These are phyloP conservation scores for Kodamaea fukazawae DNA, from an alignment of 805 yeast genomes.

Conservation along the genomic window DNA sequence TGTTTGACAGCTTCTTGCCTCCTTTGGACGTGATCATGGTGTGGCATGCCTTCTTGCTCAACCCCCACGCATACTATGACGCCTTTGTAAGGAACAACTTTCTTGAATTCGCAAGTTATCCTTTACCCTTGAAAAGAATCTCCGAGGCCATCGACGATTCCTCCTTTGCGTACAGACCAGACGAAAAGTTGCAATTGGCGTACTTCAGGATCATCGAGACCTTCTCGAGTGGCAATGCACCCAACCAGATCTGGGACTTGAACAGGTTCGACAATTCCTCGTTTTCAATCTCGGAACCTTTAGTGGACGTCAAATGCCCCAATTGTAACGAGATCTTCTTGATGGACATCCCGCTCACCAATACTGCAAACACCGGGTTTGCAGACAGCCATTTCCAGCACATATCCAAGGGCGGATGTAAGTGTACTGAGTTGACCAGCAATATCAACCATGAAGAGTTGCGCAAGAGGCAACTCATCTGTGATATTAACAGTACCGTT, in stretches of 20 bases:
- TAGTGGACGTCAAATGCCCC: slow-evolving; percentile 14
- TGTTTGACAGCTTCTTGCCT: slow-evolving; percentile 14
- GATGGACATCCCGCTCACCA: slow-evolving; percentile 12
- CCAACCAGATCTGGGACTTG: slow-evolving; percentile 6
- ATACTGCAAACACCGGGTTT: slow-evolving; percentile 12
- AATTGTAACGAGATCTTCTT: slow-evolving; percentile 12
- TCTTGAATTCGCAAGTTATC: slow-evolving; percentile 14
- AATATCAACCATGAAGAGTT: slow-evolving; percentile 20
- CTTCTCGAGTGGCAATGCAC: slow-evolving; percentile 3
- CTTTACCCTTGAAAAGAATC: slow-evolving; percentile 19
- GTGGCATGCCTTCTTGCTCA: slow-evolving; percentile 23
- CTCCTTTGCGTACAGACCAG: slow-evolving; percentile 14
- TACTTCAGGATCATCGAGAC: slow-evolving; percentile 10
- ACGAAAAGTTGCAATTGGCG: slow-evolving; percentile 3
- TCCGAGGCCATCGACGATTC: slow-evolving; percentile 10
- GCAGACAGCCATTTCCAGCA: slow-evolving; percentile 13
- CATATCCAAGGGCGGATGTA: neutral
- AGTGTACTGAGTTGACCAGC: neutral
- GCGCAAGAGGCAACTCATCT: slow-evolving; percentile 17
- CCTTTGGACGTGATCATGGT: slow-evolving; percentile 24
- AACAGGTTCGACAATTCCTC: slow-evolving; percentile 1
- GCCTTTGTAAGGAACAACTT: slow-evolving; percentile 15
- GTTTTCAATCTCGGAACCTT: slow-evolving; percentile 6
- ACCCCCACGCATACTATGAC: slow-evolving; percentile 17
- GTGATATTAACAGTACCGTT: slow-evolving; percentile 10